Evolutionary conservation across 805 yeast species (phyloP).

Genomic region (Yarrowia divulgata): DNA sequence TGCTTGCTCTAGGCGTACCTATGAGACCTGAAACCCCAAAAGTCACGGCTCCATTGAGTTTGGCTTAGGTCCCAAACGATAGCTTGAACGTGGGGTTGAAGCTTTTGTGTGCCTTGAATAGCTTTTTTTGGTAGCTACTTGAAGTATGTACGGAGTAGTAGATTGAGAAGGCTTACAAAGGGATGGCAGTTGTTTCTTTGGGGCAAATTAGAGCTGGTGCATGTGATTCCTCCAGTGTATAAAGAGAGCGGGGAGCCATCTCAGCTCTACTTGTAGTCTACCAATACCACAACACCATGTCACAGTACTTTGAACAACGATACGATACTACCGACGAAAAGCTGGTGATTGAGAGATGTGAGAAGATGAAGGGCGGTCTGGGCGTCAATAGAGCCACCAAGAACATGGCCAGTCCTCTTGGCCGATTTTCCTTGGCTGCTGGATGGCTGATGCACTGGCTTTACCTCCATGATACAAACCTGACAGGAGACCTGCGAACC

Average conservation of each 20-base stretch:
- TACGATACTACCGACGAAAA: conserved; percentile 19
- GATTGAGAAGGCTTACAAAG: background rate
- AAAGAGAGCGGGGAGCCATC: background rate
- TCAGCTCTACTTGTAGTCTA: no score
- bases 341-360: conserved; percentile 16
- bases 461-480: conserved; percentile 17
- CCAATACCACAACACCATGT: background rate
- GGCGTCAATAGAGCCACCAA: conserved; percentile 28
- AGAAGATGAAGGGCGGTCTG: conserved; percentile 26
- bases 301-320: conserved; percentile 7
- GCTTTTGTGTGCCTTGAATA: background rate
- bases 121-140: no score
- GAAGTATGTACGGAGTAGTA: background rate
- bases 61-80: background rate
- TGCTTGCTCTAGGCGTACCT: background rate
- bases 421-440: conserved; percentile 12
- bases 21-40: background rate
- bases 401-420: conserved; percentile 30
- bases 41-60: conserved; percentile 17
- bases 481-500: conserved; percentile 2
- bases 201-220: background rate
- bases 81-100: conserved; percentile 13
- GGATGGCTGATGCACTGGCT: conserved; percentile 35
- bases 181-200: background rate
- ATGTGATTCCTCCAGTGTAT: conserved; percentile 14